A percentile compares a stretch with the other conserved stretches of the same genome.
Evolutionary conservation across 2,329 filamentous ascomycete species (phyloP).

Genomic region (Phyllosticta capitalensis): DNA sequence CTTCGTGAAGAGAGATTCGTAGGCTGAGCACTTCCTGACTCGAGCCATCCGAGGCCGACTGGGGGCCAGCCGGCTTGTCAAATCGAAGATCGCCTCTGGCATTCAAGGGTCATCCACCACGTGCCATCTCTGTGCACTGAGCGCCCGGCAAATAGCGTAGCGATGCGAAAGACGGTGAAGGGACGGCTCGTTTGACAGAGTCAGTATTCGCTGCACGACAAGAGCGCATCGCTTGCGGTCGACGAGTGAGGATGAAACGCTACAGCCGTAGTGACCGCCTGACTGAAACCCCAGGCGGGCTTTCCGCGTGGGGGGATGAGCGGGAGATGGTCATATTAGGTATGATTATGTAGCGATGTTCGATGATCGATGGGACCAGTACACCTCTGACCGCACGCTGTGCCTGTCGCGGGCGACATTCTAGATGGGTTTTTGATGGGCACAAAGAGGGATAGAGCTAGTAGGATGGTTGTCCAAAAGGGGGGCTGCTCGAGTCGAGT

Average conservation of each 20-base stretch:
- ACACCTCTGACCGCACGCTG: slow-evolving; percentile 4
- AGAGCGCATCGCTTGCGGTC: slow-evolving; percentile 6
- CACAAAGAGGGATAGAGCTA: slow-evolving; percentile 1
- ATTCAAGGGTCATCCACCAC: slow-evolving; percentile 3
- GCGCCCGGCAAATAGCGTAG: slow-evolving; percentile 6
- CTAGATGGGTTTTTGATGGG: slow-evolving; percentile 7
- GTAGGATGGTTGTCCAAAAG: slow-evolving; percentile 4
- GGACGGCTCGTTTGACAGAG: slow-evolving; percentile 2
- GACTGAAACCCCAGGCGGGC: slow-evolving; percentile 4
- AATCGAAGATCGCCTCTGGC: slow-evolving; percentile 10
- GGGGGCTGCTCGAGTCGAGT: neutral
- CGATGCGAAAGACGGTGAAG: slow-evolving; percentile 11
- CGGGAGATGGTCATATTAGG: slow-evolving; percentile 9
- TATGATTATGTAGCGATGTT: slow-evolving; percentile 11
- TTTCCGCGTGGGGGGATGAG: slow-evolving; percentile 9
- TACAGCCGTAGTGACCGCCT: slow-evolving; percentile 8
- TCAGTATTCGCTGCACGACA: slow-evolving; percentile 3
- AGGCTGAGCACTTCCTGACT: slow-evolving; percentile 2
- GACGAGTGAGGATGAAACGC: slow-evolving; percentile 9
- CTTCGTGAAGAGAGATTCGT: slow-evolving; percentile 1
- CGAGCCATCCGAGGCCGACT: slow-evolving; percentile 3
- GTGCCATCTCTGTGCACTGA: slow-evolving; percentile 11
- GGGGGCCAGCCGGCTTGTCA: slow-evolving; percentile 5
- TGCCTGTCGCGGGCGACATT: slow-evolving; percentile 8
- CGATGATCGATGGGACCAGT: slow-evolving; percentile 9